Evolutionary conservation across 2,329 filamentous ascomycete genomes (phyloP).

Genomic region (Colletotrichum incanum): DNA sequence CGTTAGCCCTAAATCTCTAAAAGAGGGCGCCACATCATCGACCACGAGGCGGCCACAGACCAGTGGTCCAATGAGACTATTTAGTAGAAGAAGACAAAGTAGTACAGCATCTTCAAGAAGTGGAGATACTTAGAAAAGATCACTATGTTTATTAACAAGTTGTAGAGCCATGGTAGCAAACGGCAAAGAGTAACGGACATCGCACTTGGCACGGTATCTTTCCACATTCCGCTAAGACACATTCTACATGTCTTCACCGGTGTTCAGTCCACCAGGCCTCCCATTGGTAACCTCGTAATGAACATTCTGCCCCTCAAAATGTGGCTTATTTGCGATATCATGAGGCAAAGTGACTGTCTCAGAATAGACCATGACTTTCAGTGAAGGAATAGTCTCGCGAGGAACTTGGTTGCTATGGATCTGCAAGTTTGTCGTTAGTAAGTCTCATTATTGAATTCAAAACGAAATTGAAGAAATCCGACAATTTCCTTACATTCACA

Average conservation of each 20-base stretch:
- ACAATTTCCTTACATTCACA: not conserved
- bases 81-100: slow-evolving; percentile 21
- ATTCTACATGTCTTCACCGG: not conserved
- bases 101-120: slow-evolving; percentile 24
- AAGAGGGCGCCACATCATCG: slow-evolving; percentile 9
- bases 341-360: slow-evolving; percentile 17
- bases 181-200: not conserved
- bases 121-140: not conserved
- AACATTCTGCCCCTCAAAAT: not conserved
- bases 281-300: not conserved
- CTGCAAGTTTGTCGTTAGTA: not conserved
- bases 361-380: slow-evolving; percentile 24
- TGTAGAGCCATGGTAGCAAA: not conserved
- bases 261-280: not conserved
- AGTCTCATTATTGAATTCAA: not conserved
- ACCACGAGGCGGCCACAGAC: slow-evolving; percentile 9
- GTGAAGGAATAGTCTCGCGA: slow-evolving; percentile 8
- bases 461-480: too few species aligned
- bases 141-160: not conserved
- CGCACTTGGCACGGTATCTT: not conserved
- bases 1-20: slow-evolving; percentile 49
- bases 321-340: slow-evolving; percentile 3
- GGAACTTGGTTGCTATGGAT: not conserved
- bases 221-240: not conserved
- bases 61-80: slow-evolving; percentile 23